phyloP scores from a whole-genome alignment of 1,139 yeast genomes.

The Petasospora rhodanensis region DNA sequence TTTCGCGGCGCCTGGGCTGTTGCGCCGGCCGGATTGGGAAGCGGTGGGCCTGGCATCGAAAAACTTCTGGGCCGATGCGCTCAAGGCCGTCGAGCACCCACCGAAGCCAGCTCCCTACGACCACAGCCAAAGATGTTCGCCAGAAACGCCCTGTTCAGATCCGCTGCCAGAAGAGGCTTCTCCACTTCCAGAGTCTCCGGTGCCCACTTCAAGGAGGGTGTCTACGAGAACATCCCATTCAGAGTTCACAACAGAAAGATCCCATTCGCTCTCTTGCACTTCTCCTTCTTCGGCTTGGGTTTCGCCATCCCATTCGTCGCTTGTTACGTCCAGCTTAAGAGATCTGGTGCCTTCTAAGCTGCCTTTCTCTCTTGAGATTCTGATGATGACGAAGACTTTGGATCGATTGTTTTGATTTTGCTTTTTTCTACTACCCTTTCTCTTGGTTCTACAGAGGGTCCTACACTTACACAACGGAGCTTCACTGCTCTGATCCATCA shows the following conservation, averaged over 20 bases:
- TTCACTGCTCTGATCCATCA: no score
- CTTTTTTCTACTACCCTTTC: no score
- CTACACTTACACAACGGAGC: no score
- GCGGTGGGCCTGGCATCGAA: no score
- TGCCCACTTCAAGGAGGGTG: constrained; percentile 68
- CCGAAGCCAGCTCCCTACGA: no score
- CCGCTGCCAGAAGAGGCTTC: constrained; percentile 23
- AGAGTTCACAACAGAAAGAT: constrained; percentile 87
- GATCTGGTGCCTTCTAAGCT: constrained; percentile 55
- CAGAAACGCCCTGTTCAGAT: constrained; percentile 29
- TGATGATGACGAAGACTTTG: no score
- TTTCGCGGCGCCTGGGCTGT: neutral
- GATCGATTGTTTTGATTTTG: no score
- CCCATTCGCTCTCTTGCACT: constrained; percentile 78
- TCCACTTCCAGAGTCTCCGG: constrained; percentile 25
- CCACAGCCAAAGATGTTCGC: constrained; percentile 26
- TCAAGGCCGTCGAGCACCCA: no score
- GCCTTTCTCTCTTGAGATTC: no score
- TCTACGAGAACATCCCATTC: constrained; percentile 90
- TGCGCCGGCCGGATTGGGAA: no score
- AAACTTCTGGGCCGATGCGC: no score
- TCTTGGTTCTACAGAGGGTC: no score
- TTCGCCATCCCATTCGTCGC: constrained; percentile 66
- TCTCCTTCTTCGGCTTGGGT: constrained; percentile 68
- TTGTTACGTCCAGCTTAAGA: constrained; percentile 66